phyloP scores from a whole-genome alignment of 345 rosid genomes.

The Zanthoxylum bungeanum region DNA sequence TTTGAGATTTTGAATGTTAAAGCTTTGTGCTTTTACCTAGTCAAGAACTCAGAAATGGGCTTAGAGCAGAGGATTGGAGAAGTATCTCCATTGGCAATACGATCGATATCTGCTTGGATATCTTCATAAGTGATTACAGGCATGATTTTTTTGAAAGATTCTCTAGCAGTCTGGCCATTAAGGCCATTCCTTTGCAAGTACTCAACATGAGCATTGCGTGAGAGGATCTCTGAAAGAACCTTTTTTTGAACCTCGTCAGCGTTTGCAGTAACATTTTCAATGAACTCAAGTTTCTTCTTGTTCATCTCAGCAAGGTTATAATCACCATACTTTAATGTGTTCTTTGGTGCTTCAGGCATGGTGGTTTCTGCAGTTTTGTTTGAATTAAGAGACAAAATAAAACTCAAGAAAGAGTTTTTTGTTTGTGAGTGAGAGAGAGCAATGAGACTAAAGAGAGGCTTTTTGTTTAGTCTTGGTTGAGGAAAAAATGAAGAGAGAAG shows the following conservation, averaged over 20 bases:
- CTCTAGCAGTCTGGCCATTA: constrained; percentile 54
- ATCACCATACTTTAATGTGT: constrained; percentile 23
- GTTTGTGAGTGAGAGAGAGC: constrained; percentile 1
- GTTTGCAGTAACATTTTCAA: constrained; percentile 72
- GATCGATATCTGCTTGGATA: constrained; percentile 74
- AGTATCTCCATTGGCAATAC: constrained; percentile 89
- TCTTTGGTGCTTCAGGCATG: constrained; percentile 93
- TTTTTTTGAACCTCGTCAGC: constrained; percentile 67
- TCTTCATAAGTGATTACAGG: constrained; percentile 85
- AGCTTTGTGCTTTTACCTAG: constrained; percentile 43
- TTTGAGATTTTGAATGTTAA: neutral
- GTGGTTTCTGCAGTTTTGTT: constrained; percentile 23
- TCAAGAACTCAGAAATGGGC: constrained; percentile 95
- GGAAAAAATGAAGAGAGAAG: constrained; percentile 29
- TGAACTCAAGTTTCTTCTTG: constrained; percentile 56
- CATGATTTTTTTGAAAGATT: constrained; percentile 65
- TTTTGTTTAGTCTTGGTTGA: constrained; percentile 40
- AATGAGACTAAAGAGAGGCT: neutral
- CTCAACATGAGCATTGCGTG: constrained; percentile 87
- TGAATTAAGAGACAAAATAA: neutral
- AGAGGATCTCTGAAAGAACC: constrained; percentile 75
- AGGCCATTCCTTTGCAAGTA: constrained; percentile 72
- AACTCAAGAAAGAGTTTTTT: neutral
- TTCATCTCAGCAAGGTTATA: constrained; percentile 53
- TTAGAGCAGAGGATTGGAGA: constrained; percentile 79